A percentile compares a stretch with the other conserved stretches of the same genome.
Evolutionary conservation across 768 basidiomycete species (phyloP).

Genomic region (Xerocomellus dryophilus): DNA sequence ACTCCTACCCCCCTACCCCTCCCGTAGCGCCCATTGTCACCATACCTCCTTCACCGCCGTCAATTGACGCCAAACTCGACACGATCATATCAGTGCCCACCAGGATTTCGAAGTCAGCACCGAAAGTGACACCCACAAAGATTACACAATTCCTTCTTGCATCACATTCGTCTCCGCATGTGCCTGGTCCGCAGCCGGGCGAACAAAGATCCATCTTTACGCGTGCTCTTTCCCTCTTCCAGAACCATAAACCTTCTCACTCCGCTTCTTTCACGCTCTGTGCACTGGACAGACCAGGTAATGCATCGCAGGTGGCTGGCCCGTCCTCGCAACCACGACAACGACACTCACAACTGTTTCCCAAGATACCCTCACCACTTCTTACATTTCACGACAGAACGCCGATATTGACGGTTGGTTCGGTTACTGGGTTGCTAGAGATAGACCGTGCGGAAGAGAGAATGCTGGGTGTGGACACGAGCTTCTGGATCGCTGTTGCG

Average conservation of each 20-base stretch:
- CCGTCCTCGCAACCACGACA: slow-evolving; percentile 25
- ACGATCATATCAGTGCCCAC: slow-evolving; percentile 9
- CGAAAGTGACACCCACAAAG: slow-evolving; percentile 15
- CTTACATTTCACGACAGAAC: slow-evolving; percentile 72
- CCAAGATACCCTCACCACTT: slow-evolving; percentile 43
- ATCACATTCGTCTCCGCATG: slow-evolving; percentile 40
- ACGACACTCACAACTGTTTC: slow-evolving; percentile 20
- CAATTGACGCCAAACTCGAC: slow-evolving; percentile 31
- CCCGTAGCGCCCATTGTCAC: slow-evolving; percentile 32
- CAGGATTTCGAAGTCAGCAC: not conserved
- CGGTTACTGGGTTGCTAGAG: slow-evolving; percentile 61
- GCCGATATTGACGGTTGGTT: slow-evolving; percentile 56
- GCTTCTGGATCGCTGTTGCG: slow-evolving; percentile 75
- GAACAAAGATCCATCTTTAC: slow-evolving; percentile 45
- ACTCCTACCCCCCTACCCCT: slow-evolving; percentile 62
- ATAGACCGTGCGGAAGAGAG: slow-evolving; percentile 55
- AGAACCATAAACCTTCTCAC: slow-evolving; percentile 50
- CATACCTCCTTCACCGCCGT: slow-evolving; percentile 35
- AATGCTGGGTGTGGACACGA: slow-evolving; percentile 64
- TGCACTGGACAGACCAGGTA: slow-evolving; percentile 18
- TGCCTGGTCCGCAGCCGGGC: slow-evolving; percentile 27
- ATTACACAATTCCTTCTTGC: slow-evolving; percentile 53
- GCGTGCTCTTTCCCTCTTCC: slow-evolving; percentile 48
- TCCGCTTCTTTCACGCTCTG: slow-evolving; percentile 62
- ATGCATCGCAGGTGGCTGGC: slow-evolving; percentile 12